These are phyloP conservation scores for Taxawa tesnikishii DNA, from an alignment of 2,329 filamentous ascomycete species.

Conservation along the genomic window DNA sequence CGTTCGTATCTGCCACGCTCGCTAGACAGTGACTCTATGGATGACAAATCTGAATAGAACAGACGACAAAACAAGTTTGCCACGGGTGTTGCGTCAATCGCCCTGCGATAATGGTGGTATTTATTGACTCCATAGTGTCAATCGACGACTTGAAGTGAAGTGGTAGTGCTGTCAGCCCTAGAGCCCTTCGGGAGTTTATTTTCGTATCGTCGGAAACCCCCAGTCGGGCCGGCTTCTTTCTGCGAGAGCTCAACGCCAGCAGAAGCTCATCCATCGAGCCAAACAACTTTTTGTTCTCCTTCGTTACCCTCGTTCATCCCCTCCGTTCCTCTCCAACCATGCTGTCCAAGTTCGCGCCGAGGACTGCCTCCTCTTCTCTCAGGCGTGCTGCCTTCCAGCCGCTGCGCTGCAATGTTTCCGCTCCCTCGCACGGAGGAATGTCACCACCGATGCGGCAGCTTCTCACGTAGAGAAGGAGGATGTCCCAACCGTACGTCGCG, in stretches of 20 bases:
- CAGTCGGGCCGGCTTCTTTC: too few relatives aligned
- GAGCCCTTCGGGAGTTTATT: too few relatives aligned
- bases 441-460: constrained; percentile 92
- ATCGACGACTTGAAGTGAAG: too few relatives aligned
- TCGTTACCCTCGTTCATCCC: background rate
- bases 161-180: too few relatives aligned
- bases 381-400: constrained; percentile 19
- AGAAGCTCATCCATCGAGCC: constrained; percentile 1
- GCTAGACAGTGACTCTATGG: too few relatives aligned
- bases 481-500: constrained; percentile 48
- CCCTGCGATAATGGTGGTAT: too few relatives aligned
- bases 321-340: constrained; percentile 15
- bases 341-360: constrained; percentile 24
- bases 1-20: too few relatives aligned
- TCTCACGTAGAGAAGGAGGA: constrained; percentile 72
- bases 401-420: constrained; percentile 29
- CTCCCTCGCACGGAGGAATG: constrained; percentile 52
- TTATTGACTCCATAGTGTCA: too few relatives aligned
- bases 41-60: too few relatives aligned
- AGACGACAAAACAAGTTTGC: too few relatives aligned
- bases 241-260: constrained; percentile 3
- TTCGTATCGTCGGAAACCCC: too few relatives aligned
- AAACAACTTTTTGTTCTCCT: background rate
- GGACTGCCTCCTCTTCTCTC: constrained; percentile 19
- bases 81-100: too few relatives aligned